Base-by-base conservation (phyloP, 2,329 filamentous ascomycete species). In the Fusarium redolens region DNA sequence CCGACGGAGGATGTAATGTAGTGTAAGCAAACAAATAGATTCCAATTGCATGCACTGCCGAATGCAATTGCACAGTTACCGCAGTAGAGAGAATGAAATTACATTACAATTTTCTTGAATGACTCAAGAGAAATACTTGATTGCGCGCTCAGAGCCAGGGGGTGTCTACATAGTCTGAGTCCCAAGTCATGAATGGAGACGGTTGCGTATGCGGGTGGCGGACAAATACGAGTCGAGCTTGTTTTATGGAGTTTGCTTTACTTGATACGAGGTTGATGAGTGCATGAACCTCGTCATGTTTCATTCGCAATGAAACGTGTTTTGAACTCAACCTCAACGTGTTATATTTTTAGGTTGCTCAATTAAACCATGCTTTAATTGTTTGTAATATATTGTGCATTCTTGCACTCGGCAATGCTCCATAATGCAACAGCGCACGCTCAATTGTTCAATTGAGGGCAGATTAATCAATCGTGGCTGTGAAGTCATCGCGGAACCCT, bases 131-230 rank as follows among this genome's bases (percentile, higher is more conserved):
- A 31, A 47, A 68, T 62, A 63, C 65, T 44, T 68, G 64, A 17
- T 68, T 43, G 57, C 57, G 31, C 31, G 20, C 40, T 48, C 30
- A 37, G 45, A 33, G 33, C 35, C 25, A 35, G 38, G 48, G 58
- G 58, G 40, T 47, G 54, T 35, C 22, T 20, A 57, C 33, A 59
- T 60, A 72, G 28, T 28, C 28, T 28, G 28, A 28, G 28, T 28
- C 28, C 28, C 28, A 7, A 28, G 28, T 28, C 28, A 28, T 28
- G 28, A 28, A 72, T 62, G 69, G 54, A 64, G 37, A 43, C 40
- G 45, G 65, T 64, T 73, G 69, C 69, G 69, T 72, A 72, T 73
- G 69, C 60, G 43, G 61, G 69, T 69, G 69, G 61, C 61, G 66
- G 69, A 33, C 30, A 35, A 50, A 67, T 60, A 44, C 62, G 65